Evolutionary conservation across 345 rosid species (phyloP), one percentile per base, ranked within the genome.

Genomic region (Moricandia arvensis): DNA sequence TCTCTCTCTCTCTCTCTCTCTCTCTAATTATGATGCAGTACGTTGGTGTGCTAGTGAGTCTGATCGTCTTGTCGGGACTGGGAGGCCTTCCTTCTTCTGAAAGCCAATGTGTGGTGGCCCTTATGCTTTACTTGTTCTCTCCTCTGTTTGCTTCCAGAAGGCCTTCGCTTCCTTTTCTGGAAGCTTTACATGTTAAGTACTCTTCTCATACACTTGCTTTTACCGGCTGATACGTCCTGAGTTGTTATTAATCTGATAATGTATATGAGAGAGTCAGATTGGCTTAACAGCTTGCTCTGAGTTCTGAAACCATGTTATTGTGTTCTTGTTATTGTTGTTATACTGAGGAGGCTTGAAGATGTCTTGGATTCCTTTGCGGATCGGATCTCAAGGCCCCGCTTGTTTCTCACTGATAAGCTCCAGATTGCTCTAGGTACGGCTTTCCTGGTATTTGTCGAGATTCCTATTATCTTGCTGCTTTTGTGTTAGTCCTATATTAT

Each of bases 11-110:
- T n/a, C n/a, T n/a, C n/a, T n/a, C n/a, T n/a, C 57, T 51, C 26
- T 17, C 58, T 17, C 26, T 53, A n/a, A n/a, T n/a, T n/a, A n/a
- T n/a, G 0, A 43, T 77, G 87, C 82, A 93, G 97, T 82, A 86
- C 92, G n/a, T 85, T 92, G 72, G 72, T 95, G 49, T 95, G 99
- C 93, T 95, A 58, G 85, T 90, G 80, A 90, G 96, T 72, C 80
- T 95, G 67, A 92, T 95, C 59, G 75, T 85, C 80, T 83, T 92
- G 58, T 90, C 97, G n/a, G 97, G 89, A 13, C 2, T 89, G 6
- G 97, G 99, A 90, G 97, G 66, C 89, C 85, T 92, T 95, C 77
- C 97, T 95, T 76, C 99, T 97, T 73, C 80, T 95, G 69, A 87
- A 86, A 59, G 81, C 96, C 30, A 81, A 85, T 1, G 35, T 80